These are phyloP conservation scores for Aspergillus tubingensis DNA, from an alignment of 2,329 filamentous ascomycete species.

Conservation along the genomic window DNA sequence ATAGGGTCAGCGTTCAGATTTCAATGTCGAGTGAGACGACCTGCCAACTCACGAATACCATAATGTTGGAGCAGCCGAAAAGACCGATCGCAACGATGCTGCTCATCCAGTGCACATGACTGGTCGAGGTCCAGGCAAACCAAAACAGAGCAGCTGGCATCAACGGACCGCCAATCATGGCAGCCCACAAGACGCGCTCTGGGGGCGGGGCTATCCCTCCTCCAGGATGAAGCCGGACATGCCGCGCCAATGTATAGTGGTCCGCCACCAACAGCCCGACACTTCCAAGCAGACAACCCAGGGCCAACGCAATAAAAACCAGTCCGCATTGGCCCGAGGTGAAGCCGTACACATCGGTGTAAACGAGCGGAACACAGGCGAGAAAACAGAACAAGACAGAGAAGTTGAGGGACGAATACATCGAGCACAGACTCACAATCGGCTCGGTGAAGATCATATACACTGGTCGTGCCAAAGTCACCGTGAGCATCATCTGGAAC, in stretches of 20 bases:
- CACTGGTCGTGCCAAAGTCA: conserved; percentile 55
- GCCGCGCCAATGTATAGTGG: background rate
- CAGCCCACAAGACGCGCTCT: conserved; percentile 51
- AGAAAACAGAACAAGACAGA: conserved; percentile 80
- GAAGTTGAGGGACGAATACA: conserved; percentile 61
- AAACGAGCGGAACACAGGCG: conserved; percentile 71
- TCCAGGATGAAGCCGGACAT: background rate
- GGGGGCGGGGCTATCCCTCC: conserved; percentile 42
- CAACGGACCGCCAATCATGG: conserved; percentile 52
- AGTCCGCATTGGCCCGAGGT: conserved; percentile 53
- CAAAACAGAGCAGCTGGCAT: conserved; percentile 52
- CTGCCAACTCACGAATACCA: conserved; percentile 35
- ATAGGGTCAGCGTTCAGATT: too few species aligned
- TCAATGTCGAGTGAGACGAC: too few species aligned
- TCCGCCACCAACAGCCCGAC: background rate
- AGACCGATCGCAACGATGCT: conserved; percentile 25
- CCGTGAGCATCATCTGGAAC: conserved; percentile 22
- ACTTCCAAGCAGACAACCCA: conserved; percentile 62
- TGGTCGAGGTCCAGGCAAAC: conserved; percentile 51
- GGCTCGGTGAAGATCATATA: conserved; percentile 58
- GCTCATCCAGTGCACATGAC: conserved; percentile 44
- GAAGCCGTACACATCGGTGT: conserved; percentile 64
- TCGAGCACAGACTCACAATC: conserved; percentile 7
- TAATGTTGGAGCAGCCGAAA: conserved; percentile 31
- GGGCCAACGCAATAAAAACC: conserved; percentile 67